A percentile compares a stretch with the other conserved stretches of the same genome.
These are phyloP conservation scores for Beauveria rudraprayagi DNA, from an alignment of 2,329 filamentous ascomycete species.

Conservation along the genomic window DNA sequence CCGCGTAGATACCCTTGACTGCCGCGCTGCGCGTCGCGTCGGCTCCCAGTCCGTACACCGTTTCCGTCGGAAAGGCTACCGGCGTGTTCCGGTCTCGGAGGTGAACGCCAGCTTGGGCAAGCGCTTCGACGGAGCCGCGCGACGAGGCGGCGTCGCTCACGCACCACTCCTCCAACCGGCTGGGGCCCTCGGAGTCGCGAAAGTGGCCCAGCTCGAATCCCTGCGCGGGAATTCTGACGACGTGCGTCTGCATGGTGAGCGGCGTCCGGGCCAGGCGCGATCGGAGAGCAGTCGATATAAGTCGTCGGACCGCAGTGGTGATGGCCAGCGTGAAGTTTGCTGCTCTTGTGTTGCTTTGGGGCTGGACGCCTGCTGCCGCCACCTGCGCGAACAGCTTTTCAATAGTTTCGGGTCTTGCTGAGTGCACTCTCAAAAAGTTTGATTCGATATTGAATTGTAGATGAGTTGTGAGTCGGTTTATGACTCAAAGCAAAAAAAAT, in stretches of 20 bases:
- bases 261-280: not conserved
- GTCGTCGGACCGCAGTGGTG: not conserved
- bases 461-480: not conserved
- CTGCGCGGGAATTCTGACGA: conserved; percentile 27
- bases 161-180: conserved; percentile 35
- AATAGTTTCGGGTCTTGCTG: not conserved
- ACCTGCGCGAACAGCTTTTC: not conserved
- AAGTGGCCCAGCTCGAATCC: conserved; percentile 28
- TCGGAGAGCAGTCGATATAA: conserved; percentile 12
- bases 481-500: conserved; percentile 10
- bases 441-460: not conserved
- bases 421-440: not conserved
- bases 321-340: conserved; percentile 6
- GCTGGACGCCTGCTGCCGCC: not conserved
- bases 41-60: conserved; percentile 93
- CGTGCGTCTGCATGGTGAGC: conserved; percentile 32
- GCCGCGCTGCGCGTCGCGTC: conserved; percentile 81
- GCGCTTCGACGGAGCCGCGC: conserved; percentile 26
- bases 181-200: conserved; percentile 19
- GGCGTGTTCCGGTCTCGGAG: conserved; percentile 61
- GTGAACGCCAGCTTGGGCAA: conserved; percentile 58
- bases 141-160: conserved; percentile 21
- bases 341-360: not conserved
- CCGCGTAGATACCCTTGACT: conserved; percentile 84
- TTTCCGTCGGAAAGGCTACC: conserved; percentile 95